Conservation (phyloP, 768 basidiomycete species). For the Rhodotorula graminis region DNA sequence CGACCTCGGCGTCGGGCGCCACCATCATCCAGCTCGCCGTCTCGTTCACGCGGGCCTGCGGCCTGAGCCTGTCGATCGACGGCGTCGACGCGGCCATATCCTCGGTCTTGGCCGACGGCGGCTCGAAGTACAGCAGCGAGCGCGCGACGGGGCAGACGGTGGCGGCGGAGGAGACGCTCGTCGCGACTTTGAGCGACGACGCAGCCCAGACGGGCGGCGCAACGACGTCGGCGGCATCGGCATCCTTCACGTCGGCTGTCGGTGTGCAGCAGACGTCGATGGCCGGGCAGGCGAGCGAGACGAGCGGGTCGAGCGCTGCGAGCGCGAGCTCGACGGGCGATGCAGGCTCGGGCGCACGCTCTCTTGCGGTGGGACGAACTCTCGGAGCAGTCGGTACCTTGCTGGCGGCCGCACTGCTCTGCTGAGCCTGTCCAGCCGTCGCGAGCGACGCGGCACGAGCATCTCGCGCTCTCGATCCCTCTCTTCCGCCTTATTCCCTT, state of each 20-base stretch:
- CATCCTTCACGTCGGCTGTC: background rate
- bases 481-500: too few relatives aligned
- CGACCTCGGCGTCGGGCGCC: background rate
- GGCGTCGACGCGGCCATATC: background rate
- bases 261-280: too few relatives aligned
- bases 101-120: conserved; percentile 3
- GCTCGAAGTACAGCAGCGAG: background rate
- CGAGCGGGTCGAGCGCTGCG: background rate
- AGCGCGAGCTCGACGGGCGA: background rate
- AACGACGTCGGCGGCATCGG: background rate
- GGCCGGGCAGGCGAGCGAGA: background rate
- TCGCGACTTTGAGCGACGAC: background rate
- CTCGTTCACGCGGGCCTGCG: background rate
- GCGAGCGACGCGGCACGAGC: too few relatives aligned
- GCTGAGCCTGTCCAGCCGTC: background rate
- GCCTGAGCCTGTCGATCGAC: background rate
- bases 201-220: background rate
- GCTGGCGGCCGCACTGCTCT: too few relatives aligned
- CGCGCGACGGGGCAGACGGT: background rate
- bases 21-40: background rate
- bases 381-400: background rate
- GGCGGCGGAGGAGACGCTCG: too few relatives aligned
- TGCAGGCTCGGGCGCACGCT: background rate
- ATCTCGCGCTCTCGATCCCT: too few relatives aligned
- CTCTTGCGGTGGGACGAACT: background rate